phyloP scores from a whole-genome alignment of 2,329 filamentous ascomycete genomes.

The Phyllosticta citriasiana region DNA sequence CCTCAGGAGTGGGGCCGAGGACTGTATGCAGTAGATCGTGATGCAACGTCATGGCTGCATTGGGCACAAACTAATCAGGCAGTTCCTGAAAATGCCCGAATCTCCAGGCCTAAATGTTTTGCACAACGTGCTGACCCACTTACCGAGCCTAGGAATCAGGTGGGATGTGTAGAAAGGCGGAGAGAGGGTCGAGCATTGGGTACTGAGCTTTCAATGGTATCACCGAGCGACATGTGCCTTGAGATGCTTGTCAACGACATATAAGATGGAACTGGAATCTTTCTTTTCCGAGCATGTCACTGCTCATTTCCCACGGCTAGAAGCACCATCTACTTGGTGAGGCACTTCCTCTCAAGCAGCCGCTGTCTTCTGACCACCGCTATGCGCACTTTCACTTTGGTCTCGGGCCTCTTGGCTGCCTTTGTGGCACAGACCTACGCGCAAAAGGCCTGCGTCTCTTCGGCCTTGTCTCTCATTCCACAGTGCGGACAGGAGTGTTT shows the following conservation, averaged over 20 bases:
- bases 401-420: neutral
- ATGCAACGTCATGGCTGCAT: neutral
- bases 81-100: neutral
- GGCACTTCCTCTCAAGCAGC: neutral
- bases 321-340: neutral
- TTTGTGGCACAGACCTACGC: neutral
- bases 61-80: neutral
- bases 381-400: neutral
- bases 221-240: neutral
- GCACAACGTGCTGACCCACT: neutral
- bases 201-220: neutral
- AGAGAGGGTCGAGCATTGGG: neutral
- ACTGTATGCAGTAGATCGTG: neutral
- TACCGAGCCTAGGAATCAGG: neutral
- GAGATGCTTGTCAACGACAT: neutral
- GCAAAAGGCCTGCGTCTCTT: neutral
- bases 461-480: neutral
- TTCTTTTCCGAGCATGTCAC: neutral
- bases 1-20: neutral
- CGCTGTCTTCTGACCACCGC: neutral
- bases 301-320: neutral
- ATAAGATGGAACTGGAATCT: neutral
- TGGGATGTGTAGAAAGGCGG: neutral
- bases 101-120: neutral
- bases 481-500: neutral